Base-by-base conservation (phyloP, 208 protist genomes). In the Leishmania mexicana region DNA sequence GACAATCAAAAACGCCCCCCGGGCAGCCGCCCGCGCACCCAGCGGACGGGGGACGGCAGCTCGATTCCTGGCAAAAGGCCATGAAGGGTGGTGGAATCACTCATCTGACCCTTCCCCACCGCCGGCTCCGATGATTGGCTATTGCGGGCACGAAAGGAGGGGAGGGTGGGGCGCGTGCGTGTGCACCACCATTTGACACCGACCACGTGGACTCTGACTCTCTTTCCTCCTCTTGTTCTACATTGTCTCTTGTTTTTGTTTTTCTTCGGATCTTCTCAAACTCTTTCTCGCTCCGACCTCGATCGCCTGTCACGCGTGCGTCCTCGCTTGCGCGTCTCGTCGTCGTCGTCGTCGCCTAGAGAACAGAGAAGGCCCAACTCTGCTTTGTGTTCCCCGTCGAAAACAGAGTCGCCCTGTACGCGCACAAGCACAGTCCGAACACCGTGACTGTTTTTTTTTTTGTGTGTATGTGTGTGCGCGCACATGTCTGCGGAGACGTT, bases 401-500 rank as follows among this genome's bases (percentile, higher is more conserved):
- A 11, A 45, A 45, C 45, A 11, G 42, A 51, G n/a, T 31, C 70
- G 28, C 70, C 10, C 15, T n/a, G 62, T n/a, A 42, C 15, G 19
- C 58, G 65, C 13, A 79, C 17, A 65, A n/a, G 71, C 57, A 57
- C 35, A 10, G 31, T 1, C 28, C 45, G 60, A 49, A 60, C 21
- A 60, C 47, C 57, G 17, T 35, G 35, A 51, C 62, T 31, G 3
- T 2, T 31, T 83, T 78, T 79, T 58, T 21, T 21, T 10, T 35
- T 31, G 1, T 42, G 1, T 45, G 42, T 47, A 10, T 49, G 45
- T 49, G 45, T 49, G 45, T 11, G 45, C 42, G 57, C 31, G 15
- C 31, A 24, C 31, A 88, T 83, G 78, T 79, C 80, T 0, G 45
- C 83, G 28, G 87, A 89, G 21, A 96, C 92, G 24, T 98, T 97